These are phyloP conservation scores for Gentiana straminea DNA, from an alignment of 257 asterid species.

Conservation along the genomic window DNA sequence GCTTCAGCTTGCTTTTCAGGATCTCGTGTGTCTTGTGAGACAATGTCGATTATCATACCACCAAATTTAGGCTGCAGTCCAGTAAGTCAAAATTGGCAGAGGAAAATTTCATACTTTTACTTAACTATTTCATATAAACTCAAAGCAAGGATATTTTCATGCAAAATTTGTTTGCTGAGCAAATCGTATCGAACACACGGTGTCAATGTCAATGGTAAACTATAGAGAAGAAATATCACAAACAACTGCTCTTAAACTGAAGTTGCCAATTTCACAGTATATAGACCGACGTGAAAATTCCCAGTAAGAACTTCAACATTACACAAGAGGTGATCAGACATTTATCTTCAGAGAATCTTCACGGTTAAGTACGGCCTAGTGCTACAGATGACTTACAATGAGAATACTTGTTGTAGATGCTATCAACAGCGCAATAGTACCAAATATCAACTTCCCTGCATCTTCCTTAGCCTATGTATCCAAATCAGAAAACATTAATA, in stretches of 20 bases:
- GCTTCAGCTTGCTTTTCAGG: constrained; percentile 29
- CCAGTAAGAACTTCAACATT: too few species aligned
- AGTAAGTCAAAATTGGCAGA: constrained; percentile 1
- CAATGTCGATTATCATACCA: constrained; percentile 40
- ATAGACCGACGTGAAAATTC: too few species aligned
- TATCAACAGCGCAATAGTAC: constrained; percentile 33
- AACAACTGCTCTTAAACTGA: too few species aligned
- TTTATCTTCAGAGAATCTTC: not conserved
- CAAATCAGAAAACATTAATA: not conserved
- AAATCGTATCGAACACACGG: not conserved
- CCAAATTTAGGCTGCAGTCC: constrained; percentile 36
- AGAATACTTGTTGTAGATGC: constrained; percentile 36
- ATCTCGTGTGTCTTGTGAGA: constrained; percentile 23
- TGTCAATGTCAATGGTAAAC: too few species aligned
- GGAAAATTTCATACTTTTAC: not conserved
- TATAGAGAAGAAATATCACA: too few species aligned
- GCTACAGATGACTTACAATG: constrained; percentile 14
- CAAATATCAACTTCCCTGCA: constrained; percentile 37
- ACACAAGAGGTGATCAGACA: not conserved
- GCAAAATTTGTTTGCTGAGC: too few species aligned
- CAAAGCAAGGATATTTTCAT: too few species aligned
- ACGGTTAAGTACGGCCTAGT: not conserved
- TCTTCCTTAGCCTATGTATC: constrained; percentile 36
- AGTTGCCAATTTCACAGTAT: too few species aligned
- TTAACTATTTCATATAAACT: too few species aligned